Evolutionary conservation across 345 rosid genomes (phyloP).

Genomic region (Gossypium turneri): DNA sequence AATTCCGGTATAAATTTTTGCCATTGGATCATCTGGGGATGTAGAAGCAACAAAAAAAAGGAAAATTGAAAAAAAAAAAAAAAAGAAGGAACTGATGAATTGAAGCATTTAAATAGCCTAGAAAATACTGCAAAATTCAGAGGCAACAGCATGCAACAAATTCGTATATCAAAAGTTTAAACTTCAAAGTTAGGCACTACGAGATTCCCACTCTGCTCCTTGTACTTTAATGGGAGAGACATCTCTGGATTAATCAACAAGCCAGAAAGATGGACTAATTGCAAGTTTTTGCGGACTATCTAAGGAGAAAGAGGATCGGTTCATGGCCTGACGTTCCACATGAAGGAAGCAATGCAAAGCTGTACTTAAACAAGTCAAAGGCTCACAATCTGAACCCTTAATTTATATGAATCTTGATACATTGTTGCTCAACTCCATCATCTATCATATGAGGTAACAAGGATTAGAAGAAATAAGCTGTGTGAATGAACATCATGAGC

Average conservation of each 20-base stretch:
- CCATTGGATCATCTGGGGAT: background rate
- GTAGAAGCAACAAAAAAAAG: background rate
- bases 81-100: background rate
- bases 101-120: constrained; percentile 1
- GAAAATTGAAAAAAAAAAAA: background rate
- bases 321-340: background rate
- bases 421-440: background rate
- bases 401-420: background rate
- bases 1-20: background rate
- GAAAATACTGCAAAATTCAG: background rate
- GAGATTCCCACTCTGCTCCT: background rate
- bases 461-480: background rate
- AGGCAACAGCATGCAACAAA: constrained; percentile 3
- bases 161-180: background rate
- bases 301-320: background rate
- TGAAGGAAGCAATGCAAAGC: background rate
- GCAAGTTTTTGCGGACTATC: background rate
- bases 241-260: background rate
- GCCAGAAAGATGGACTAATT: background rate
- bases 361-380: background rate
- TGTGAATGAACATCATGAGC: background rate
- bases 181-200: background rate
- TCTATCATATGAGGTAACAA: background rate
- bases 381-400: background rate
- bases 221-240: background rate